Evolutionary conservation across 805 yeast genomes (phyloP), one percentile per base, ranked within the genome.

Genomic region (Candida bentonensis): DNA sequence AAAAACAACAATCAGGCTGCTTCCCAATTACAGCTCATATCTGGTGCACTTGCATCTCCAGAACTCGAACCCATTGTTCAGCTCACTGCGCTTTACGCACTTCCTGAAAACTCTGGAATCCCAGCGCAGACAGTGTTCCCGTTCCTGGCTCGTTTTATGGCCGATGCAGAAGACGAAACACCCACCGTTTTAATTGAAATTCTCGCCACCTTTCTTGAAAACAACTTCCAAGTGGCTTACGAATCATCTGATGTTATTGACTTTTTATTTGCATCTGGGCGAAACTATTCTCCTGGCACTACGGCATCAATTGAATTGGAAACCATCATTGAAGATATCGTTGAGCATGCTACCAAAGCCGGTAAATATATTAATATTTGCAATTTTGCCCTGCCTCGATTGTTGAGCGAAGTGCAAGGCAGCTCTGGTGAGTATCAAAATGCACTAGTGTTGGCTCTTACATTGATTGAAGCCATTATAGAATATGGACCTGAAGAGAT

Each of bases 81-180:
- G 17, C 36, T 30, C 20, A 30, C 36, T 9, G 36, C 36, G 5
- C 7, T 30, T 5, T 7, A 11, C 20, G 36, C 36, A 9, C 20
- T 30, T 5, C 36, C 36, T 15, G 7, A 5, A 13, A 30, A 30
- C 17, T 30, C 36, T 30, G 36, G 36, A 13, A 17, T 30, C 7
- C 20, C 36, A 13, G 17, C 36, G 13, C n/a, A 4, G 20, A 9
- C n/a, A 17, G 36, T 30, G 5, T 15, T 30, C 20, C 36, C 36
- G 7, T 17, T 30, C 17, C 17, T 30, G 17, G 36, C 36, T 5
- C 13, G 36, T 13, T 30, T 30, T 15, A 30, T 30, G 36, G 17
- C 36, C n/a, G 36, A n/a, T 5, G 36, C 36, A 17, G 36, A 30
- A 30, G 36, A 30, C 17, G 36, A 30, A n/a, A 30, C 36, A 5